Evolutionary conservation across 441 rosid genomes (phyloP).

Genomic region (Melastoma candidum): DNA sequence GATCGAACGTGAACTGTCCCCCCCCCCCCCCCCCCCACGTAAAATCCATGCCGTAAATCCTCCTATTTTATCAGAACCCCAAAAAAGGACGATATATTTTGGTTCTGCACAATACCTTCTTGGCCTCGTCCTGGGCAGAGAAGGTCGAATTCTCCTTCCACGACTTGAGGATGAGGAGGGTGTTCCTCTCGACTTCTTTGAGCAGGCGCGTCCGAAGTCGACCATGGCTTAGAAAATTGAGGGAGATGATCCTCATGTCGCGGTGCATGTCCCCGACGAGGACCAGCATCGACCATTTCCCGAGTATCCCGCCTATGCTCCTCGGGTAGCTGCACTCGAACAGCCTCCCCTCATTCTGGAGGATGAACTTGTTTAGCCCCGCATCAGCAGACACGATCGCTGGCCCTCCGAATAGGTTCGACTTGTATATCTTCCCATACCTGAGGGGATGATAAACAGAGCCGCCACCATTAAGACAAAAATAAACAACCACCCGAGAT

Average conservation of each 20-base stretch:
- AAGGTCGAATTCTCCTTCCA: conserved; percentile 43
- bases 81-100: background rate
- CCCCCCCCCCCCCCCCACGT: no score
- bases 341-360: conserved; percentile 69
- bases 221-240: conserved; percentile 37
- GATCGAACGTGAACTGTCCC: conserved; percentile 47
- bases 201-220: conserved; percentile 40
- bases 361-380: conserved; percentile 68
- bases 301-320: conserved; percentile 71
- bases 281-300: conserved; percentile 39
- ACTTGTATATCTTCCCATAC: conserved; percentile 70
- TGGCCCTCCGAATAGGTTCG: conserved; percentile 71
- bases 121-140: conserved; percentile 44
- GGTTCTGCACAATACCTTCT: conserved; percentile 28
- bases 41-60: background rate
- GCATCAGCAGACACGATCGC: conserved; percentile 78
- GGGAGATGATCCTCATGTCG: conserved; percentile 47
- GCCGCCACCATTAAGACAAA: background rate
- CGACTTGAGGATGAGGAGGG: conserved; percentile 47
- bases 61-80: background rate
- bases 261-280: conserved; percentile 58
- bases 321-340: conserved; percentile 63
- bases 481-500: background rate
- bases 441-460: conserved; percentile 16
- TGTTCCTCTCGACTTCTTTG: conserved; percentile 31